Conservation (phyloP, 1,284 basidiomycete genomes). For the Taiwanofungus camphoratus region DNA sequence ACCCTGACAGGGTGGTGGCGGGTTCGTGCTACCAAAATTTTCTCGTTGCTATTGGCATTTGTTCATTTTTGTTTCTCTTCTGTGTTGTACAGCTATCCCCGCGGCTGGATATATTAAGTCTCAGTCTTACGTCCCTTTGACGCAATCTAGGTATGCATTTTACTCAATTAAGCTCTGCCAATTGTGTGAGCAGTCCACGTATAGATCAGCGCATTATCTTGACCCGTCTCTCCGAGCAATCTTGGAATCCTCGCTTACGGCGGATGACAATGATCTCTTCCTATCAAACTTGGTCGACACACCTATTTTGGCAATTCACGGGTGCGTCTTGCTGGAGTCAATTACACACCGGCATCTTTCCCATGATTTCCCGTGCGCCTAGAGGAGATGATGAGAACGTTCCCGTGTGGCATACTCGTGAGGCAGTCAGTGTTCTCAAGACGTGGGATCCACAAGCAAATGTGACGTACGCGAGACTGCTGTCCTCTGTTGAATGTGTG, state of each 20-base stretch:
- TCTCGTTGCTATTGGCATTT: constrained; percentile 7
- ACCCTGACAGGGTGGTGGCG: constrained; percentile 71
- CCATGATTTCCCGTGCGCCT: background rate
- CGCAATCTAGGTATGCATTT: constrained; percentile 46
- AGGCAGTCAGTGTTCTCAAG: constrained; percentile 50
- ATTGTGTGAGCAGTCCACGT: background rate
- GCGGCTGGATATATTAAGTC: constrained; percentile 81
- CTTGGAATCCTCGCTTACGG: constrained; percentile 65
- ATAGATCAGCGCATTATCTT: constrained; percentile 66
- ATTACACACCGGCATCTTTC: too few species aligned
- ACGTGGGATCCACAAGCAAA: constrained; percentile 49
- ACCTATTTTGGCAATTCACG: constrained; percentile 74
- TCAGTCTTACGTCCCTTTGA: constrained; percentile 76
- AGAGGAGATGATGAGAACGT: constrained; percentile 76
- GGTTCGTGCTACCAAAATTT: constrained; percentile 32
- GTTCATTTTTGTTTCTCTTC: background rate
- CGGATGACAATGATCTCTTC: constrained; percentile 86
- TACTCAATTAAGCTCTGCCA: background rate
- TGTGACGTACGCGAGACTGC: constrained; percentile 50
- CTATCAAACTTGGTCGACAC: constrained; percentile 68
- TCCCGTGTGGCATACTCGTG: constrained; percentile 74
- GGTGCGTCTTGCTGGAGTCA: too few species aligned
- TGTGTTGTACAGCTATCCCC: constrained; percentile 45
- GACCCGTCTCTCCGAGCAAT: constrained; percentile 72
- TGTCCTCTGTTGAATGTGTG: too few species aligned